phyloP scores from a whole-genome alignment of 1,284 basidiomycete genomes.

The Dichomitus squalens region DNA sequence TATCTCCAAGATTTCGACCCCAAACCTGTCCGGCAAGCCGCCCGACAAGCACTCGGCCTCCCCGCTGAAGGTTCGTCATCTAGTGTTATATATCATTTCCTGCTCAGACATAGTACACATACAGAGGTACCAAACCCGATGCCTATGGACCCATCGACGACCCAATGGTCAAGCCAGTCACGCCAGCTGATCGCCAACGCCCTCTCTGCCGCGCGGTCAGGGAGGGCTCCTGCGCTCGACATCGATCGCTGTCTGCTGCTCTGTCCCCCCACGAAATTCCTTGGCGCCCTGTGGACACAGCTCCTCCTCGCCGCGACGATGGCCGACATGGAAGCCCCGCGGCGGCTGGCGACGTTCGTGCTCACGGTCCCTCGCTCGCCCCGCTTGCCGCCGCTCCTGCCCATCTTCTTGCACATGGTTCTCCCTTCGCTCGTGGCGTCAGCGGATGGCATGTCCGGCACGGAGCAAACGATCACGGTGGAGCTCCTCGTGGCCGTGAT shows the following conservation, averaged over 20 bases:
- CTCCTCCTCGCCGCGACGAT: conserved; percentile 13
- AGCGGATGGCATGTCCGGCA: conserved; percentile 45
- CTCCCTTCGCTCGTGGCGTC: conserved; percentile 58
- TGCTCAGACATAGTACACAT: not conserved
- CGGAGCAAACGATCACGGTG: conserved; percentile 55
- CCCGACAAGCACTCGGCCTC: conserved; percentile 45
- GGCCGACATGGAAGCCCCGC: conserved; percentile 52
- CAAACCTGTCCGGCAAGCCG: conserved; percentile 43
- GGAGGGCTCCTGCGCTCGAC: conserved; percentile 64
- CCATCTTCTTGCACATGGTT: conserved; percentile 68
- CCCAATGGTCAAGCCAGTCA: conserved; percentile 46
- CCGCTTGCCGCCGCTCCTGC: conserved; percentile 62
- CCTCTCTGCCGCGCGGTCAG: conserved; percentile 53
- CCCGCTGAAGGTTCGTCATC: conserved; percentile 40
- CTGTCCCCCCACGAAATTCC: conserved; percentile 57
- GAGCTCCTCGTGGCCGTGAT: conserved; percentile 66
- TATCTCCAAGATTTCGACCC: conserved; percentile 39
- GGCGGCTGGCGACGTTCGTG: conserved; percentile 64
- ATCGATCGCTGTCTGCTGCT: conserved; percentile 62
- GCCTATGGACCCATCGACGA: conserved; percentile 16
- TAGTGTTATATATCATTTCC: not conserved
- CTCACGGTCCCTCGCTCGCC: conserved; percentile 57
- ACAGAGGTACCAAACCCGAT: conserved; percentile 11
- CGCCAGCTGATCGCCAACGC: conserved; percentile 55
- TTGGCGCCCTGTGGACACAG: conserved; percentile 45